phyloP scores from a whole-genome alignment of 2,329 filamentous ascomycete genomes.

The Xylaria sp. region DNA sequence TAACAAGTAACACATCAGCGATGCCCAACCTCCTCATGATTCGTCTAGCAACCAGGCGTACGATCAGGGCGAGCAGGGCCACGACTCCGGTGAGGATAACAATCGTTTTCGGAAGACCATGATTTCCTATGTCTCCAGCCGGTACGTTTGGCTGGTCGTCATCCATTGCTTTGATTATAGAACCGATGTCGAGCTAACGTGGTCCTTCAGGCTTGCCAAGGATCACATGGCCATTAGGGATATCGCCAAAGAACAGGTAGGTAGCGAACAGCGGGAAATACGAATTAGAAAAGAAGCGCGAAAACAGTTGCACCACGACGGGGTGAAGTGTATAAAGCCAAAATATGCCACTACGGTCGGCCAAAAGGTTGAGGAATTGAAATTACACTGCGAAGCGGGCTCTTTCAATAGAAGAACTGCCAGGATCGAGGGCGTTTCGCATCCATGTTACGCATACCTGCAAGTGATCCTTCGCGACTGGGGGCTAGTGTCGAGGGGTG shows the following conservation, averaged over 20 bases:
- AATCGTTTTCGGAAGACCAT: conserved; percentile 27
- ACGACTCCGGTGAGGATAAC: conserved; percentile 28
- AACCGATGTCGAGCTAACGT: conserved; percentile 13
- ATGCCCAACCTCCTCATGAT: conserved; percentile 30
- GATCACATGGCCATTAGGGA: conserved; percentile 21
- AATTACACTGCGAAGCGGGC: conserved; percentile 3
- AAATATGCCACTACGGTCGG: not conserved
- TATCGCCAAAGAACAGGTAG: not conserved
- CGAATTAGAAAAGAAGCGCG: conserved; percentile 5
- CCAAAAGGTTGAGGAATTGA: conserved; percentile 6
- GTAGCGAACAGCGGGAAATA: conserved; percentile 1
- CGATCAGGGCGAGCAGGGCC: conserved; percentile 17
- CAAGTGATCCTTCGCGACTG: conserved; percentile 24
- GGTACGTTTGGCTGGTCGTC: not conserved
- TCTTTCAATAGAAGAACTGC: not conserved
- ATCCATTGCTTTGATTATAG: conserved; percentile 16
- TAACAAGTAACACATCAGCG: conserved; percentile 30
- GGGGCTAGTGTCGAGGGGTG: not conserved
- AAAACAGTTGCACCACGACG: not conserved
- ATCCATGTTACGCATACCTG: conserved; percentile 18
- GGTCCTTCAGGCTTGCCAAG: conserved; percentile 3
- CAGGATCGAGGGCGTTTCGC: conserved; percentile 6
- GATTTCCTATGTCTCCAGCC: conserved; percentile 32
- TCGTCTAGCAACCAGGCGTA: conserved; percentile 26
- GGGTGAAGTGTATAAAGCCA: conserved; percentile 12